These are phyloP conservation scores for Raphanus hybrid DNA, from an alignment of 441 rosid species.

Conservation along the genomic window DNA sequence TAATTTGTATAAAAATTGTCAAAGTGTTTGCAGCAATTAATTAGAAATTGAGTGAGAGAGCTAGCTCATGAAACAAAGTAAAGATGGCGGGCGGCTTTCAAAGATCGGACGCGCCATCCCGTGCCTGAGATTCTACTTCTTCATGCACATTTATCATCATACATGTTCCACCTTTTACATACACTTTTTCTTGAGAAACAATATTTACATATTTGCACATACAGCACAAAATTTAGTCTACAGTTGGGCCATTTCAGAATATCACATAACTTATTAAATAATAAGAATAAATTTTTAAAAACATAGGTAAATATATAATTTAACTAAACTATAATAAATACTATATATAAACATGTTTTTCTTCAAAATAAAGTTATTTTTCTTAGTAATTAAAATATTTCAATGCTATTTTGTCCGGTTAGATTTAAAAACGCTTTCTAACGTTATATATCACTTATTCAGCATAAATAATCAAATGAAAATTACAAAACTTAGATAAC, in stretches of 20 bases:
- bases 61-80: slow-evolving; percentile 12
- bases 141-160: slow-evolving; percentile 20
- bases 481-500: background rate
- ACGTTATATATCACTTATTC: background rate
- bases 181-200: background rate
- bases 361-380: background rate
- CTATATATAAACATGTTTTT: background rate
- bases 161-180: slow-evolving; percentile 7
- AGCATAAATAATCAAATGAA: background rate
- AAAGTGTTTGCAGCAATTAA: slow-evolving; percentile 13
- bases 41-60: slow-evolving; percentile 8
- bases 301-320: background rate
- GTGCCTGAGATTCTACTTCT: slow-evolving; percentile 51
- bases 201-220: background rate
- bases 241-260: background rate
- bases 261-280: background rate
- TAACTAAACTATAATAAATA: background rate
- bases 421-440: background rate
- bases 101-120: slow-evolving; percentile 77
- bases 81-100: slow-evolving; percentile 57
- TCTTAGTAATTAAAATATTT: background rate
- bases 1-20: no score
- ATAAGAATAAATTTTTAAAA: background rate
- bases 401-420: background rate
- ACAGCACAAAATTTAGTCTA: background rate